Evolutionary conservation across 2,329 filamentous ascomycete species (phyloP), one percentile per base, ranked within the genome.

Genomic region (Sarocladium brachiariae): DNA sequence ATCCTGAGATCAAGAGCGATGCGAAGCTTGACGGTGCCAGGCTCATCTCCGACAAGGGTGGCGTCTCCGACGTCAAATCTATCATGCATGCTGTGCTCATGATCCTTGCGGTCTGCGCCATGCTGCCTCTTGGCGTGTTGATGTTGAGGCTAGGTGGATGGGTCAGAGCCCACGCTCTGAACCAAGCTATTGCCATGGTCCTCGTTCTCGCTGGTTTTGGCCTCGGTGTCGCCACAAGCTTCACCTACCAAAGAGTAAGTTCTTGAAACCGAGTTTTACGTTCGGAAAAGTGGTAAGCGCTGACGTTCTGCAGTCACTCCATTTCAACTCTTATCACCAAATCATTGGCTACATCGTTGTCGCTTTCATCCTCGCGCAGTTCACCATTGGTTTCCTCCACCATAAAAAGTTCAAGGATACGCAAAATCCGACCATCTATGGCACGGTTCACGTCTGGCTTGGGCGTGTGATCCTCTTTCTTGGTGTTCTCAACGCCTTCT

Each of bases 341-440:
- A 69, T 84, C 47, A 65, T 85, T 51, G 81, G 81, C 8, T 68
- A 80, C 51, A 59, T 83, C 14, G 65, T 81, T 34, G 66, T 79
- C 41, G 63, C 71, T 38, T 70, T 76, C 47, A 63, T 82, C 49
- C 61, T 84, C 14, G 65, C 59, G 4, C 78, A 83, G 57, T 74
- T 80, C 53, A 62, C 67, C 2, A 61, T 84, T 13, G 81, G 81
- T 24, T 68, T 77, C 54, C 55, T 80, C 51, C 77, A 83, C 56
- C 80, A 83, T 57, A 66, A 70, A 43, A 67, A 75, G 33, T 80
- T 70, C 61, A 75, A 72, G 57, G 66, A 70, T 60, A 78, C 75
- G 2, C 65, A 74, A 51, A 53, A 69, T 19, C 63, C 74, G 1
- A 78, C 77, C 23, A 70, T 71, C 55, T 69, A 80, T 30, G 71